phyloP scores from a whole-genome alignment of 140 eudicot species.

The Flaveria floridana region DNA sequence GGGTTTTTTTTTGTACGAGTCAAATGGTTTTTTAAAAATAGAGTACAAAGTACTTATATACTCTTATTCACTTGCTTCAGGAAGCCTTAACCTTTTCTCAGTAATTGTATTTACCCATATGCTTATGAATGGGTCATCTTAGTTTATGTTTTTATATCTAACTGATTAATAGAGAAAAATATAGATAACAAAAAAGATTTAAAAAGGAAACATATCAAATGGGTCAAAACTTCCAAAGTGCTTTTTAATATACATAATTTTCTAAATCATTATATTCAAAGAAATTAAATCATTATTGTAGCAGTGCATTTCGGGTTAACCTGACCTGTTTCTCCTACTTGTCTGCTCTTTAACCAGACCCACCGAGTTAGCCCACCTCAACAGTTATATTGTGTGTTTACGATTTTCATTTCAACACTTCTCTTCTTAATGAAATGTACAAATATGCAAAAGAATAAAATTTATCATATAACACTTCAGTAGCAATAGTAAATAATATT shows the following conservation, averaged over 20 bases:
- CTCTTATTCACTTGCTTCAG: conserved; percentile 4
- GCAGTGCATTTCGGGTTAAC: not conserved
- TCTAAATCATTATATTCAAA: not conserved
- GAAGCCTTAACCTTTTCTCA: not conserved
- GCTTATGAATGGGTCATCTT: not conserved
- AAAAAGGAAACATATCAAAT: not conserved
- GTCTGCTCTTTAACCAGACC: not conserved
- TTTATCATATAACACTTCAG: no score
- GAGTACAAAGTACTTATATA: not conserved
- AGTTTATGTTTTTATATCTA: not conserved
- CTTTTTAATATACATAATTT: not conserved
- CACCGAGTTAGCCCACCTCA: not conserved
- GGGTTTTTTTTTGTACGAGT: not conserved
- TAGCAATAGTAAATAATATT: not conserved
- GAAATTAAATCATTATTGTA: not conserved
- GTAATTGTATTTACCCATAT: not conserved
- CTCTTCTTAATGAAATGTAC: not conserved
- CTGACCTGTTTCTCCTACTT: not conserved
- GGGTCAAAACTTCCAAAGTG: not conserved
- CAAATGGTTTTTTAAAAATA: not conserved
- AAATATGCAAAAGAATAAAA: no score
- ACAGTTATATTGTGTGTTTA: not conserved
- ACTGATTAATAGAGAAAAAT: not conserved
- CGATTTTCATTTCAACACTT: not conserved
- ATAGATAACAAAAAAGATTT: not conserved